These are phyloP conservation scores for Trametes versicolor DNA, from an alignment of 1,284 basidiomycete genomes.

Conservation along the genomic window DNA sequence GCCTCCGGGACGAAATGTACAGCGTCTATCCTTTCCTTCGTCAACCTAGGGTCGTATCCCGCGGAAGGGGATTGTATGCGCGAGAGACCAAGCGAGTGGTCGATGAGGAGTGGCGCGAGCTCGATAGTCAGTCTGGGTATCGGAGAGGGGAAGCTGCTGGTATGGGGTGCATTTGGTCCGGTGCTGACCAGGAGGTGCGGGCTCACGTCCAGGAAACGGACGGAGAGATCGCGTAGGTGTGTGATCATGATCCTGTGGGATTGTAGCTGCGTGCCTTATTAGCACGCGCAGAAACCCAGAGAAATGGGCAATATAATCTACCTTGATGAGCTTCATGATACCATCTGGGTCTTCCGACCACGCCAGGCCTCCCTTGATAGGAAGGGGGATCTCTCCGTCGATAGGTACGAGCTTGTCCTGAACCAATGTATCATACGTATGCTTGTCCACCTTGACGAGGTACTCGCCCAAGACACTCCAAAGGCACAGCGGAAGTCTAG, in stretches of 20 bases:
- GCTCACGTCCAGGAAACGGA: conserved; percentile 77
- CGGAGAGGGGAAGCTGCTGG: conserved; percentile 67
- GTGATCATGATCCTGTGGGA: conserved; percentile 76
- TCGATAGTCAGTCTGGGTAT: conserved; percentile 74
- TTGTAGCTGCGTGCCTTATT: conserved; percentile 57
- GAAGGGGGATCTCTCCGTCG: conserved; percentile 41
- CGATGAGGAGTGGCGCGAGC: conserved; percentile 57
- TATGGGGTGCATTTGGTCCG: conserved; percentile 51
- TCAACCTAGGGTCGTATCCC: conserved; percentile 17
- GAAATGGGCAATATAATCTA: conserved; percentile 32
- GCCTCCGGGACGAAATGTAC: conserved; percentile 72
- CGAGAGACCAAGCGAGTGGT: conserved; percentile 51
- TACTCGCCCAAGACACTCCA: conserved; percentile 52
- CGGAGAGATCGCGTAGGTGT: conserved; percentile 68
- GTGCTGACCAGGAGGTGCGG: conserved; percentile 69
- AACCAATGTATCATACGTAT: conserved; percentile 52
- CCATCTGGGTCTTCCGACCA: conserved; percentile 57
- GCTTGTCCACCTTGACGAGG: conserved; percentile 55
- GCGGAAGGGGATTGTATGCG: conserved; percentile 43
- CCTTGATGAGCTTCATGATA: conserved; percentile 62
- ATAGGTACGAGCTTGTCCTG: conserved; percentile 21
- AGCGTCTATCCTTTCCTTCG: conserved; percentile 55
- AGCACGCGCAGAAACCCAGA: background rate
- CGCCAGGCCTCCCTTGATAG: conserved; percentile 61
- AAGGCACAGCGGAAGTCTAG: conserved; percentile 53